These are phyloP conservation scores for Lachancea sp. DNA, from an alignment of 805 yeast genomes.

Conservation along the genomic window DNA sequence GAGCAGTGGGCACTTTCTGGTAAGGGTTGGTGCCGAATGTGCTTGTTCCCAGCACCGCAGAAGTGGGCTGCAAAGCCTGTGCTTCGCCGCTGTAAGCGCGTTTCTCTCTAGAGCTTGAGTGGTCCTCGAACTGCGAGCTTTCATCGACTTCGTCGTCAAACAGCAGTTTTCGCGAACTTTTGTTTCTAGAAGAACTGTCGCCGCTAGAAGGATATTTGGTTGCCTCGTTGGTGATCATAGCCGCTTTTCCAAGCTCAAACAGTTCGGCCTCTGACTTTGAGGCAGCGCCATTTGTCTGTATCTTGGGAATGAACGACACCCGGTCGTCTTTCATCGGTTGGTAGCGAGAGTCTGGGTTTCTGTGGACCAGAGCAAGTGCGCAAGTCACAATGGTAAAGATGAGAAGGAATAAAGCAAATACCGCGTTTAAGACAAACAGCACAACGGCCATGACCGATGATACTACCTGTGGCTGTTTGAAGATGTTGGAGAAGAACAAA, in stretches of 20 bases:
- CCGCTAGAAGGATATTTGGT: conserved; percentile 19
- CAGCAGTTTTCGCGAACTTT: conserved; percentile 7
- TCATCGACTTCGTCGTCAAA: conserved; percentile 13
- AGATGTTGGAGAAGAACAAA: conserved; percentile 79
- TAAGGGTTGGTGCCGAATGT: conserved; percentile 10
- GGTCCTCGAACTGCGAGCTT: conserved; percentile 3
- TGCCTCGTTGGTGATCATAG: conserved; percentile 32
- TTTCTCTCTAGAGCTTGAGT: conserved; percentile 6
- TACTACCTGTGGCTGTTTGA: conserved; percentile 80
- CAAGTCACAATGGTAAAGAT: conserved; percentile 86
- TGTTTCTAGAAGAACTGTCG: conserved; percentile 5
- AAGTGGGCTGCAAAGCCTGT: conserved; percentile 25
- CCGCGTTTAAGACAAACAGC: conserved; percentile 83
- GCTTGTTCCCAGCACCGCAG: conserved; percentile 24
- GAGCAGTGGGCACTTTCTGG: conserved; percentile 15
- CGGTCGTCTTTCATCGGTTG: conserved; percentile 96
- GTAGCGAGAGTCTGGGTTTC: conserved; percentile 92
- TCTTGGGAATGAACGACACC: conserved; percentile 83
- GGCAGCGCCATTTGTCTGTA: conserved; percentile 33
- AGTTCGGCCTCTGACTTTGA: conserved; percentile 28
- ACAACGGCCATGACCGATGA: conserved; percentile 88
- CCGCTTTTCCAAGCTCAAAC: conserved; percentile 33
- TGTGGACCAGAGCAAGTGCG: conserved; percentile 71
- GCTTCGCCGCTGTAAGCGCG: conserved; percentile 8
- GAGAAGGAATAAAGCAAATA: conserved; percentile 72